phyloP scores from a whole-genome alignment of 108 stramenopile genomes.

The Fragilariopsis cylindrus region DNA sequence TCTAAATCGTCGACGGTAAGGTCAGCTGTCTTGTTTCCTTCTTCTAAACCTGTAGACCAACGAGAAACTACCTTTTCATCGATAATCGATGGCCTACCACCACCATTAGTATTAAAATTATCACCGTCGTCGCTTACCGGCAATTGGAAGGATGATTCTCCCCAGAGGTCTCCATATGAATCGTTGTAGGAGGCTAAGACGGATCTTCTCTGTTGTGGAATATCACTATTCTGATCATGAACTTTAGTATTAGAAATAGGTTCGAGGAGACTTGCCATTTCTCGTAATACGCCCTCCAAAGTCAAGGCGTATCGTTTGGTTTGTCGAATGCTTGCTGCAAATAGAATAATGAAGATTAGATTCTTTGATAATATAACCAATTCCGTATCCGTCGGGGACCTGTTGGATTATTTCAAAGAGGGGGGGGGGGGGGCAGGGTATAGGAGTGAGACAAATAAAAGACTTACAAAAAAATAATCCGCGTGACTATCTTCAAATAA shows the following conservation, averaged over 20 bases:
- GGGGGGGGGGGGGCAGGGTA: not conserved
- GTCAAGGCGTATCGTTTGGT: conserved; percentile 70
- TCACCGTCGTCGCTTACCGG: not conserved
- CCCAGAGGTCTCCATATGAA: conserved; percentile 41
- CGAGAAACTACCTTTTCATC: not conserved
- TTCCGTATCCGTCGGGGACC: conserved; percentile 68
- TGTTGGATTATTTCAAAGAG: conserved; percentile 1
- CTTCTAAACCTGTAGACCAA: not conserved
- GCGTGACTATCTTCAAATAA: conserved; percentile 10
- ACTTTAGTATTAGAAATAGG: conserved; percentile 12
- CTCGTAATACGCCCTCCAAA: conserved; percentile 39
- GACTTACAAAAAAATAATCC: conserved; percentile 20
- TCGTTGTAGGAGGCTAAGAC: conserved; percentile 11
- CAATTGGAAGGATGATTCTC: conserved; percentile 18
- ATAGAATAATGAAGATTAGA: conserved; percentile 69
- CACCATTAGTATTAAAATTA: no score
- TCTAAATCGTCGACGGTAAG: no score
- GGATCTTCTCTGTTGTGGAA: not conserved
- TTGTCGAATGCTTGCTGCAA: conserved; percentile 79
- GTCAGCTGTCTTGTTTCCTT: no score
- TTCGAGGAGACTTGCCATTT: conserved; percentile 26
- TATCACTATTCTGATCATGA: not conserved
- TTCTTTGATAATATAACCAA: conserved; percentile 90
- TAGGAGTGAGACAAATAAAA: not conserved
- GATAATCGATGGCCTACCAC: not conserved